Evolutionary conservation across 1,139 yeast genomes (phyloP).

Genomic region (Yamadazyma oceani): DNA sequence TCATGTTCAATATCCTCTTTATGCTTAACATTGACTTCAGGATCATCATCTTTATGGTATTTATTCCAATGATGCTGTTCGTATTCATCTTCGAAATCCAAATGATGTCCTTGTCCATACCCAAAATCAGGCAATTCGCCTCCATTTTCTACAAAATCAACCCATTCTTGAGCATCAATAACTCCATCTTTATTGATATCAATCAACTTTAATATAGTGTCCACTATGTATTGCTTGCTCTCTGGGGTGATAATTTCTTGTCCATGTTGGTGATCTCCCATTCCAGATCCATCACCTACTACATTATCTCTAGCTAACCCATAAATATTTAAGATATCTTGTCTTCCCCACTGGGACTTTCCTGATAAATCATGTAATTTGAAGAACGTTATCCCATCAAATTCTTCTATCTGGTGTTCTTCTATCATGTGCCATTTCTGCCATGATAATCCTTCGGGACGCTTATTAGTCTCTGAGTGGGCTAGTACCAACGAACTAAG

Average conservation of each 20-base stretch:
- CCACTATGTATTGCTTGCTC: conserved; percentile 57
- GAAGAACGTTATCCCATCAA: conserved; percentile 79
- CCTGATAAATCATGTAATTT: conserved; percentile 68
- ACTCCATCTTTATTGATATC: conserved; percentile 69
- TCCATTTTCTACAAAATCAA: conserved; percentile 58
- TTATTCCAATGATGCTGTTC: conserved; percentile 94
- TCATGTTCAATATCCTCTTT: conserved; percentile 92
- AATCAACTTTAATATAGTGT: conserved; percentile 54
- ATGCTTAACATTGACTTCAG: conserved; percentile 76
- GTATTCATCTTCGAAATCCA: conserved; percentile 90
- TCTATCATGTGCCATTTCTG: conserved; percentile 87
- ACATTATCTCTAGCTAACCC: conserved; percentile 72
- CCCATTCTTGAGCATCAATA: conserved; percentile 71
- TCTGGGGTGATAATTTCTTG: conserved; percentile 51
- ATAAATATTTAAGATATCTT: conserved; percentile 76
- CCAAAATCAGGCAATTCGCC: conserved; percentile 89
- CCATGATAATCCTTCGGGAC: conserved; percentile 61
- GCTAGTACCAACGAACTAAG: conserved; percentile 1
- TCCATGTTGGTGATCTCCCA: conserved; percentile 75
- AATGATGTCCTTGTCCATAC: conserved; percentile 95
- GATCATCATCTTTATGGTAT: conserved; percentile 79
- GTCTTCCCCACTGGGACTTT: conserved; percentile 52
- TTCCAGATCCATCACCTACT: conserved; percentile 88
- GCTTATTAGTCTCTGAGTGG: conserved; percentile 18
- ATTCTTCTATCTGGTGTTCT: conserved; percentile 77